A percentile compares a stretch with the other conserved stretches of the same genome.
Conservation (phyloP, 441 rosid genomes). For the Erysimum pusillum region DNA sequence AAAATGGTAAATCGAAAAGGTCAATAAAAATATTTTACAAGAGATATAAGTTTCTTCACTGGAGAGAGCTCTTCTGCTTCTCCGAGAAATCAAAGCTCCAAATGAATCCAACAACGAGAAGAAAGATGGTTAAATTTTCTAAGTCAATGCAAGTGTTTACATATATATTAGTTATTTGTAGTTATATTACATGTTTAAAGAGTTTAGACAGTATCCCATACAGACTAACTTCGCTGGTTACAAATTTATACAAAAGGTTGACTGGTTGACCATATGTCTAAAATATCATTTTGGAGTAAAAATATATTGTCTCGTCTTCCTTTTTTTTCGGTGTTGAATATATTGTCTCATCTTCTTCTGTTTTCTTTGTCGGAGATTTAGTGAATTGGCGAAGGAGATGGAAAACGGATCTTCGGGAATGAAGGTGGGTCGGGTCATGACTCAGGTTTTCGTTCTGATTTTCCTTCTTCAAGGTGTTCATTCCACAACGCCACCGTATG, state of each 20-base stretch:
- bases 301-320: not conserved
- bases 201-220: not conserved
- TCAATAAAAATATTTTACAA: not conserved
- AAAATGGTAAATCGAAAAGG: not conserved
- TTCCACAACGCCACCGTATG: slow-evolving; percentile 25
- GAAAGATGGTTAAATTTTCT: not conserved
- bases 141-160: slow-evolving; percentile 17
- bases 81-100: slow-evolving; percentile 18
- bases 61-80: slow-evolving; percentile 5
- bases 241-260: slow-evolving; percentile 1
- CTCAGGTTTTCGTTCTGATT: slow-evolving; percentile 27
- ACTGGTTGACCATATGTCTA: not conserved
- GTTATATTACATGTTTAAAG: not conserved
- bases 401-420: not conserved
- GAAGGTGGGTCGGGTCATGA: slow-evolving; percentile 30
- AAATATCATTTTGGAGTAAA: not conserved
- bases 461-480: slow-evolving; percentile 38
- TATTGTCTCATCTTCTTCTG: not conserved
- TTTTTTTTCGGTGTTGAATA: not conserved
- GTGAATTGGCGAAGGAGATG: slow-evolving; percentile 1
- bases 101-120: slow-evolving; percentile 23
- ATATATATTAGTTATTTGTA: slow-evolving; percentile 1
- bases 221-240: not conserved
- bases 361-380: slow-evolving; percentile 1
- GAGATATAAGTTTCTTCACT: slow-evolving; percentile 13